Conservation (phyloP, 2,329 filamentous ascomycete species). For the Fusarium devonianum region DNA sequence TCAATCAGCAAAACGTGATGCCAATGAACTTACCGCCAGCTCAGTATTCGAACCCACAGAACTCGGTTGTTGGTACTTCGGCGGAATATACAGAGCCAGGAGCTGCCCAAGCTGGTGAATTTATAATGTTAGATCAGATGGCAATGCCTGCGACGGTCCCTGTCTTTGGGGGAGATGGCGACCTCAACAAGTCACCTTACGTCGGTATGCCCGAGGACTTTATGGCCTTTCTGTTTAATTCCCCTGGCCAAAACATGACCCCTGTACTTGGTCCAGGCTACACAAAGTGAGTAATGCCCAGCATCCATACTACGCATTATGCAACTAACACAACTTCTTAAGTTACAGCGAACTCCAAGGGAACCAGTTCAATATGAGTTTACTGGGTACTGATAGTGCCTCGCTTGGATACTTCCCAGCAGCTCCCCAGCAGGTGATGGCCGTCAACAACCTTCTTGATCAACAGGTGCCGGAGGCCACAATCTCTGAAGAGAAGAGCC, state of each 20-base stretch:
- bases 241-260: conserved; percentile 45
- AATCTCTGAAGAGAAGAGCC: conserved; percentile 86
- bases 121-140: conserved; percentile 70
- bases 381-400: conserved; percentile 56
- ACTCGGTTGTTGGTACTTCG: conserved; percentile 42
- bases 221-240: conserved; percentile 82
- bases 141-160: conserved; percentile 74
- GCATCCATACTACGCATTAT: neutral
- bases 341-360: conserved; percentile 62
- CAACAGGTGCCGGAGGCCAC: conserved; percentile 79
- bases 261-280: conserved; percentile 55
- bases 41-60: conserved; percentile 54
- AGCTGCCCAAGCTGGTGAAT: conserved; percentile 57
- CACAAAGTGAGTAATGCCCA: conserved; percentile 54
- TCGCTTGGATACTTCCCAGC: conserved; percentile 64
- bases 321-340: conserved; percentile 35
- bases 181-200: conserved; percentile 83
- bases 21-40: conserved; percentile 69
- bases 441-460: conserved; percentile 84
- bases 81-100: conserved; percentile 57
- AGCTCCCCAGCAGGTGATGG: conserved; percentile 82
- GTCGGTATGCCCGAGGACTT: conserved; percentile 86
- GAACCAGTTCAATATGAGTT: conserved; percentile 53
- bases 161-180: conserved; percentile 83
- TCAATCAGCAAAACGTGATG: conserved; percentile 67